A percentile compares a stretch with the other conserved stretches of the same genome.
These are phyloP conservation scores for Paecilomyces sp. DNA, from an alignment of 2,329 filamentous ascomycete species.

Conservation along the genomic window DNA sequence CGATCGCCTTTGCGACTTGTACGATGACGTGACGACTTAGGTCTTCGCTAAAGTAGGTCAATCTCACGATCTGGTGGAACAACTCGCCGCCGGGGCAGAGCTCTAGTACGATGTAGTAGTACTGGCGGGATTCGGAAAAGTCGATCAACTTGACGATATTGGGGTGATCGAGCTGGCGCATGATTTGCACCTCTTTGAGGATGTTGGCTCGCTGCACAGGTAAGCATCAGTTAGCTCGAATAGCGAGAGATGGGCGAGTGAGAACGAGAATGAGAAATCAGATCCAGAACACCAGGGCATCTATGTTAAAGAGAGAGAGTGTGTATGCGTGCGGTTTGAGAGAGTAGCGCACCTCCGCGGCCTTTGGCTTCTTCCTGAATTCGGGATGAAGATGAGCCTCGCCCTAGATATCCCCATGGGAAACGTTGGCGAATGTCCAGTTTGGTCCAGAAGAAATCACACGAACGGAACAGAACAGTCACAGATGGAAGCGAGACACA, in stretches of 20 bases:
- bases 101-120: conserved; percentile 96
- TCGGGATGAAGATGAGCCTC: conserved; percentile 90
- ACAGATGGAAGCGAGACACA: conserved; percentile 16
- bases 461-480: conserved; percentile 16
- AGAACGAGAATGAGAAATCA: neutral
- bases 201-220: conserved; percentile 79
- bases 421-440: conserved; percentile 44
- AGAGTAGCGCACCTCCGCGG: conserved; percentile 79
- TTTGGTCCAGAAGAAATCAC: conserved; percentile 17
- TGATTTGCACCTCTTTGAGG: conserved; percentile 96
- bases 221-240: conserved; percentile 17
- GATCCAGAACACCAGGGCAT: conserved; percentile 2
- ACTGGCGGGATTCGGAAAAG: conserved; percentile 87
- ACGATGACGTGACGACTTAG: conserved; percentile 89
- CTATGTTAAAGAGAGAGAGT: conserved; percentile 7
- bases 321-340: conserved; percentile 26
- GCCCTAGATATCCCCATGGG: conserved; percentile 56
- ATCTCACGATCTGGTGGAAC: conserved; percentile 95
- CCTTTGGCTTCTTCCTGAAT: conserved; percentile 90
- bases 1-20: conserved; percentile 88
- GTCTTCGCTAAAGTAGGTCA: conserved; percentile 98
- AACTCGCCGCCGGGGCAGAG: conserved; percentile 91
- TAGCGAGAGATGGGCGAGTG: conserved; percentile 3
- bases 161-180: conserved; percentile 92
- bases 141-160: conserved; percentile 93